Conservation (phyloP, 306 rosid genomes). For the Quercus alba region DNA sequence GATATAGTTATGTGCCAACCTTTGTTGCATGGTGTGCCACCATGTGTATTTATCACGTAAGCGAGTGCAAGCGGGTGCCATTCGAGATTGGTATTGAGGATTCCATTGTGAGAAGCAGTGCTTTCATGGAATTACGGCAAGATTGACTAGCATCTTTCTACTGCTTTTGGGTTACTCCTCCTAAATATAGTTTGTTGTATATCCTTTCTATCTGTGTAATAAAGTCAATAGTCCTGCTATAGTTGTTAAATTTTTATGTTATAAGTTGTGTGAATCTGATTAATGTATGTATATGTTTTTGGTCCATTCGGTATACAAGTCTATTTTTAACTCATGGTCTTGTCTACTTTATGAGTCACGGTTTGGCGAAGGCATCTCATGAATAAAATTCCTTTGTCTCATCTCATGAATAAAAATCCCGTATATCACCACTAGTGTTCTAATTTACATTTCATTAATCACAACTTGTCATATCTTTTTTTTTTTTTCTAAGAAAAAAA, state of each 20-base stretch:
- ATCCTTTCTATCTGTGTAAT: constrained; percentile 1
- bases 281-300: not conserved
- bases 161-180: not conserved
- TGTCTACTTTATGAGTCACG: not conserved
- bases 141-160: constrained; percentile 30
- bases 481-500: too few species aligned
- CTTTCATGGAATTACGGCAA: constrained; percentile 20
- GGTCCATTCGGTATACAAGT: too few species aligned
- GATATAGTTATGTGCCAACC: constrained; percentile 30
- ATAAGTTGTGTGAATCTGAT: not conserved
- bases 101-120: constrained; percentile 18
- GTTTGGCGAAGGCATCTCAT: not conserved
- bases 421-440: too few species aligned
- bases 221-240: not conserved
- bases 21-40: constrained; percentile 22
- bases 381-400: too few species aligned
- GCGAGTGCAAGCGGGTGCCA: constrained; percentile 34
- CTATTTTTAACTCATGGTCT: too few species aligned
- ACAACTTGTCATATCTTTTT: too few species aligned
- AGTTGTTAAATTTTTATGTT: not conserved
- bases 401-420: too few species aligned
- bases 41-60: constrained; percentile 19
- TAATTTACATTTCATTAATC: too few species aligned
- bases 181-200: not conserved
- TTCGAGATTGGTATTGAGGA: constrained; percentile 30